A percentile compares a stretch with the other conserved stretches of the same genome.
phyloP scores from a whole-genome alignment of 1,139 yeast species.

The Barnettozyma hawaiiensis region DNA sequence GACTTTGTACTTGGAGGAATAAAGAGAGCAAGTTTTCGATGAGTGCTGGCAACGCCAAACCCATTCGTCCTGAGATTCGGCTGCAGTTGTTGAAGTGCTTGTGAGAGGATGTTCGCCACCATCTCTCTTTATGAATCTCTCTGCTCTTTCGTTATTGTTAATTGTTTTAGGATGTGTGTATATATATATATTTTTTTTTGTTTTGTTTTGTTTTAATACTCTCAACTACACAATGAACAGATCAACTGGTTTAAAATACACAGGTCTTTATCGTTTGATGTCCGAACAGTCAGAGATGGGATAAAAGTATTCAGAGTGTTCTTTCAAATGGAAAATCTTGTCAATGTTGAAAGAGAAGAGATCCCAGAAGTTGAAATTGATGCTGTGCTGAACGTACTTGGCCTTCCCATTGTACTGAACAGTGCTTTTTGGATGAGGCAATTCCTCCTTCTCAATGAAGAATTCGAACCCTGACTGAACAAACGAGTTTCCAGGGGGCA shows the following conservation, averaged over 20 bases:
- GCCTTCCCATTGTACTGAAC: constrained; percentile 30
- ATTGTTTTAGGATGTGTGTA: background rate
- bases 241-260: background rate
- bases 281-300: constrained; percentile 15
- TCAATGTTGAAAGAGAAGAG: constrained; percentile 14
- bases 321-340: constrained; percentile 15
- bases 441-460: constrained; percentile 36
- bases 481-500: constrained; percentile 48
- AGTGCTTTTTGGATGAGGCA: constrained; percentile 42
- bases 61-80: constrained; percentile 34
- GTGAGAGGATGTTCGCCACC: constrained; percentile 17
- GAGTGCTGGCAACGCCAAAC: constrained; percentile 36
- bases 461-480: constrained; percentile 49
- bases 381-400: constrained; percentile 9
- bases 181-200: background rate
- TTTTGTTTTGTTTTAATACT: too few species aligned
- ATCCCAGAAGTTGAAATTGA: constrained; percentile 16
- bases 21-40: constrained; percentile 43
- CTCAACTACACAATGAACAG: too few species aligned
- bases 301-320: constrained; percentile 21
- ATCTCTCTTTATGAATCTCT: background rate
- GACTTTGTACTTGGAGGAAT: constrained; percentile 70
- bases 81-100: constrained; percentile 30
- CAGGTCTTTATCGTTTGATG: too few species aligned
- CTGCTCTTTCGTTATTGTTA: background rate